Percentiles rank a stretch among this genome's conserved stretches.
Conservation (phyloP, 2,329 filamentous ascomycete species). For the Myrmaecium sp. region DNA sequence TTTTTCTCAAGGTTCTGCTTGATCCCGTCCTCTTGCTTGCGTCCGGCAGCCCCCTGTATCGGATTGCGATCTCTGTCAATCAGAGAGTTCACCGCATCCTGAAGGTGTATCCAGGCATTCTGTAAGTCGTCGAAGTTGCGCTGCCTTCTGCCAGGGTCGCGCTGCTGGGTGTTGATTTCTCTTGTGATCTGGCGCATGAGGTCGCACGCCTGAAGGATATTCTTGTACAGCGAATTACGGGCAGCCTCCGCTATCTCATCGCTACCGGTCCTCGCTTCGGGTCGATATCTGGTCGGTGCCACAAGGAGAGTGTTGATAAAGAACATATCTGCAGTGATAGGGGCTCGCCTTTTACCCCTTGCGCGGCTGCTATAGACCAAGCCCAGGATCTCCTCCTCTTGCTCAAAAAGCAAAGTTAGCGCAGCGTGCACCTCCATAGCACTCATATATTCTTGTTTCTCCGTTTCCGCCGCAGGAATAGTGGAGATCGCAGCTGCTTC, state of each 20-base stretch:
- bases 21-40: constrained; percentile 77
- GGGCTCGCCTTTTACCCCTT: constrained; percentile 33
- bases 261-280: constrained; percentile 66
- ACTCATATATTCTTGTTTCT: constrained; percentile 58
- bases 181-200: constrained; percentile 57
- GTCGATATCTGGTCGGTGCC: constrained; percentile 80
- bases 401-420: constrained; percentile 64
- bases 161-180: constrained; percentile 39
- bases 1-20: constrained; percentile 98
- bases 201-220: constrained; percentile 60
- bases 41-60: constrained; percentile 58
- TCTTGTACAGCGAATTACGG: constrained; percentile 76
- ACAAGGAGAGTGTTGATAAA: constrained; percentile 78
- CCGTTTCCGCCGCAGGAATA: constrained; percentile 14
- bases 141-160: constrained; percentile 23
- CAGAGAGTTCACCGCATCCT: constrained; percentile 81
- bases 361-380: constrained; percentile 73
- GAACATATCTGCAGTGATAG: constrained; percentile 74
- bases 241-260: constrained; percentile 73
- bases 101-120: constrained; percentile 65
- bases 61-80: constrained; percentile 83
- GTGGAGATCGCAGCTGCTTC: constrained; percentile 5
- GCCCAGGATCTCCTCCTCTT: constrained; percentile 67
- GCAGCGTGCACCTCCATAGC: constrained; percentile 70
- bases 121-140: constrained; percentile 62